These are phyloP conservation scores for Stygiomarasmius scandens DNA, from an alignment of 1,284 basidiomycete genomes.

Conservation along the genomic window DNA sequence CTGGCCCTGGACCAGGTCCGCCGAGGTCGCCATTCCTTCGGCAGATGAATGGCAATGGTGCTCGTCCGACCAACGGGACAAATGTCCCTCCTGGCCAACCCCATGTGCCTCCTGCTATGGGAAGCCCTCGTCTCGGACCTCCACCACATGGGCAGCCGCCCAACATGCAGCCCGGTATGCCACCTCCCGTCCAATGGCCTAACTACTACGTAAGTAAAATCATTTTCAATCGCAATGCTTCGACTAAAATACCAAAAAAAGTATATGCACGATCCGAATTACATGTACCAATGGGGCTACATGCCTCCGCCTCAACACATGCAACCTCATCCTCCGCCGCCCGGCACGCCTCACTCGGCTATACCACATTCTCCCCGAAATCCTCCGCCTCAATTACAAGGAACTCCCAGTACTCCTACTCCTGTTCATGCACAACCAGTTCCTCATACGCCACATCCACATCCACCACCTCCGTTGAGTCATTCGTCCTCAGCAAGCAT, in stretches of 20 bases:
- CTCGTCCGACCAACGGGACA: conserved; percentile 57
- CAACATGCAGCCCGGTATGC: conserved; percentile 41
- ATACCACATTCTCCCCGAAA: conserved; percentile 70
- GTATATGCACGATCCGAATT: conserved; percentile 18
- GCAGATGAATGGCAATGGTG: conserved; percentile 62
- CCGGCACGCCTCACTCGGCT: conserved; percentile 41
- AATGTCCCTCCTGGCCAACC: conserved; percentile 52
- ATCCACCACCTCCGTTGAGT: conserved; percentile 43
- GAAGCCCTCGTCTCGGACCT: conserved; percentile 65
- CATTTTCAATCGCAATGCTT: neutral
- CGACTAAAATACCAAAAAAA: neutral
- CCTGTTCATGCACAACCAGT: conserved; percentile 56
- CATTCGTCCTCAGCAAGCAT: conserved; percentile 52
- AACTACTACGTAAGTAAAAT: conserved; percentile 44
- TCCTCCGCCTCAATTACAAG: conserved; percentile 54
- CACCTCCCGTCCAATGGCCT: conserved; percentile 30
- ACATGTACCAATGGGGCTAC: conserved; percentile 21
- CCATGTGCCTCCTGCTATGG: conserved; percentile 50
- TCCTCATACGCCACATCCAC: conserved; percentile 52
- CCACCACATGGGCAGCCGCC: conserved; percentile 57
- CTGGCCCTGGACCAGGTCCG: conserved; percentile 59
- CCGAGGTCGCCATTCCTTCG: conserved; percentile 63
- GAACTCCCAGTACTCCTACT: conserved; percentile 64
- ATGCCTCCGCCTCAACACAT: conserved; percentile 42
- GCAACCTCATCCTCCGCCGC: conserved; percentile 41